Evolutionary conservation across 139 green algal species (phyloP).

Genomic region (Axilococcus clingmanii): DNA sequence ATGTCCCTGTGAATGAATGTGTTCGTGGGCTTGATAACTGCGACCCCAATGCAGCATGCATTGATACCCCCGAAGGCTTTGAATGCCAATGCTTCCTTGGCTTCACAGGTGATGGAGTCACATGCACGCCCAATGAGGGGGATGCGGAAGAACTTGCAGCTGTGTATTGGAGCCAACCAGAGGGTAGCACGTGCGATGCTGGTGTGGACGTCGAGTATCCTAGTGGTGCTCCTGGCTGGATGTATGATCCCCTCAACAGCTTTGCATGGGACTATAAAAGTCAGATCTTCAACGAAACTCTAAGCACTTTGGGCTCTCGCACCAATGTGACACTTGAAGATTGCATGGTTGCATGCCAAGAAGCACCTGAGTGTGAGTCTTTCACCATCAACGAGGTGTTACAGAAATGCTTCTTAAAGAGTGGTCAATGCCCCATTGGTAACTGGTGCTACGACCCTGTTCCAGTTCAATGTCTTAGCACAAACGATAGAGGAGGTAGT

Average conservation of each 20-base stretch:
- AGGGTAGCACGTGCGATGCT: conserved; percentile 27
- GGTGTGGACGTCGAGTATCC: conserved; percentile 36
- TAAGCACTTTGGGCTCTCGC: no score
- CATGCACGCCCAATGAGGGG: conserved; percentile 6
- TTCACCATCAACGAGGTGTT: conserved; percentile 32
- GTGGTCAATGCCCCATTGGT: conserved; percentile 15
- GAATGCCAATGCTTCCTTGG: conserved; percentile 38
- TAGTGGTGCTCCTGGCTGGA: conserved; percentile 25
- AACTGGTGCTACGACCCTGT: conserved; percentile 6
- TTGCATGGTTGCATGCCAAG: conserved; percentile 29
- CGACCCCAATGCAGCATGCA: conserved; percentile 31
- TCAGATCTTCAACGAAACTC: conserved; percentile 1
- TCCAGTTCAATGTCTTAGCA: conserved; percentile 3
- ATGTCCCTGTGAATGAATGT: conserved; percentile 50
- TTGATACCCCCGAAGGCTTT: conserved; percentile 35
- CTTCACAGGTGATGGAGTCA: conserved; percentile 25
- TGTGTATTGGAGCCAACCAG: conserved; percentile 13
- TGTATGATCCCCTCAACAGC: conserved; percentile 38
- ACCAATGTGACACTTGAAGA: conserved; percentile 20
- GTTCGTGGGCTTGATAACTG: conserved; percentile 36
- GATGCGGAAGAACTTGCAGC: conserved; percentile 1
- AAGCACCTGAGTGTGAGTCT: conserved; percentile 12
- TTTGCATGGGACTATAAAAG: conserved; percentile 5
- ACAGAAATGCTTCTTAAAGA: conserved; percentile 33
- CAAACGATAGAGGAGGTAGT: conserved; percentile 13